Percentiles rank a stretch among this genome's conserved stretches.
Evolutionary conservation across 1,139 yeast species (phyloP).

Genomic region (Candida pseudoviswanathii): DNA sequence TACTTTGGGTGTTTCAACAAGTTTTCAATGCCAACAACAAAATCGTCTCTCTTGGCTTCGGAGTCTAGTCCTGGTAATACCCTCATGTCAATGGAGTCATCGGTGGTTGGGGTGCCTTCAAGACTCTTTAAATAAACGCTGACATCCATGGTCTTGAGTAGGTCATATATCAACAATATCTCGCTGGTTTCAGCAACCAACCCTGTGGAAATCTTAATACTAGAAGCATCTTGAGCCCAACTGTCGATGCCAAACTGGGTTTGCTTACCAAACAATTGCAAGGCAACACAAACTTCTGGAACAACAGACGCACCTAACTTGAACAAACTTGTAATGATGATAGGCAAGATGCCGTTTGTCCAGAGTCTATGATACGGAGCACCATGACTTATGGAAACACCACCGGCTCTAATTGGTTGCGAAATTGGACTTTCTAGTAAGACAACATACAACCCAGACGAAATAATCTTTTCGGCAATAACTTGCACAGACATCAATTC

Average conservation of each 20-base stretch:
- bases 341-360: constrained; percentile 79
- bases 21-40: constrained; percentile 63
- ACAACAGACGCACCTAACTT: constrained; percentile 64
- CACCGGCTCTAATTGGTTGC: constrained; percentile 64
- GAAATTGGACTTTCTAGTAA: constrained; percentile 78
- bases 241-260: constrained; percentile 61
- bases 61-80: constrained; percentile 66
- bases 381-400: constrained; percentile 48
- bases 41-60: constrained; percentile 21
- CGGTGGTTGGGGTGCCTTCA: constrained; percentile 17
- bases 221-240: constrained; percentile 66
- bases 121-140: constrained; percentile 36
- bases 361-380: constrained; percentile 72
- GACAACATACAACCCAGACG: constrained; percentile 67
- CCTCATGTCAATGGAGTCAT: constrained; percentile 26
- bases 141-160: constrained; percentile 53
- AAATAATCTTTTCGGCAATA: constrained; percentile 67
- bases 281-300: constrained; percentile 67
- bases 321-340: constrained; percentile 60
- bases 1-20: constrained; percentile 85
- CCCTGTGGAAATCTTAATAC: constrained; percentile 62
- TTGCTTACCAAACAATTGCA: constrained; percentile 67
- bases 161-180: constrained; percentile 64
- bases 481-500: constrained; percentile 65
- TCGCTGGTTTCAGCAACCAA: constrained; percentile 79